A percentile compares a stretch with the other conserved stretches of the same genome.
Conservation (phyloP, 768 basidiomycete genomes). For the Chalciporus chontae region DNA sequence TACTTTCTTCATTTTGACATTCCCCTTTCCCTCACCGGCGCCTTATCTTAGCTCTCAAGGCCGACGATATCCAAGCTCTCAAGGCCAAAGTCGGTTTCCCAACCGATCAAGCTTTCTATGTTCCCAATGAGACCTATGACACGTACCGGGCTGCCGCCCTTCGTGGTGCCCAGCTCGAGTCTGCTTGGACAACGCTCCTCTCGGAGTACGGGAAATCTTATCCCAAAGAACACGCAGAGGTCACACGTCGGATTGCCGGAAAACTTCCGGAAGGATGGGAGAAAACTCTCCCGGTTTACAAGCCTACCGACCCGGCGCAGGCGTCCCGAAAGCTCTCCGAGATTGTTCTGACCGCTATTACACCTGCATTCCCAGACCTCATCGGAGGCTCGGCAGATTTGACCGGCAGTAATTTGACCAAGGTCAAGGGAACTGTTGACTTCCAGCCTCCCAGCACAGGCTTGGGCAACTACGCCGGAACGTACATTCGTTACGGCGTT, state of each 20-base stretch:
- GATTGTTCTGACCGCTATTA: constrained; percentile 75
- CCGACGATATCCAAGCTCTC: constrained; percentile 80
- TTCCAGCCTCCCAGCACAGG: constrained; percentile 89
- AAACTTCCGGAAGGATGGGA: constrained; percentile 87
- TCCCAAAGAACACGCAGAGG: constrained; percentile 81
- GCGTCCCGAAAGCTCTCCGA: constrained; percentile 94
- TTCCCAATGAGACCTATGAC: constrained; percentile 71
- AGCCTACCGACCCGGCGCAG: constrained; percentile 74
- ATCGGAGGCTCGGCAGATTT: constrained; percentile 88
- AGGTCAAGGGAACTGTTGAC: constrained; percentile 79
- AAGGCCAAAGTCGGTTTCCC: constrained; percentile 86
- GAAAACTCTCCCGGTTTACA: constrained; percentile 80
- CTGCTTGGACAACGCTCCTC: constrained; percentile 70
- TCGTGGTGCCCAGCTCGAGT: constrained; percentile 71
- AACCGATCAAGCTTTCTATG: constrained; percentile 70
- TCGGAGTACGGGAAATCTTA: constrained; percentile 70
- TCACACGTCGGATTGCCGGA: constrained; percentile 80
- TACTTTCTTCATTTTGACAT: constrained; percentile 17
- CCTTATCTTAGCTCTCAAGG: constrained; percentile 68
- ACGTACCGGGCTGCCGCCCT: constrained; percentile 63
- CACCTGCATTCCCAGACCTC: constrained; percentile 76
- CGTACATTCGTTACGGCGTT: constrained; percentile 94
- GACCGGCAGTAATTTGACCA: constrained; percentile 90
- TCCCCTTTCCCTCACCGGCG: constrained; percentile 6
- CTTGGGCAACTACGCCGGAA: constrained; percentile 80